Evolutionary conservation across 108 stramenopile species (phyloP).

Genomic region (Skeletonema menzelii): DNA sequence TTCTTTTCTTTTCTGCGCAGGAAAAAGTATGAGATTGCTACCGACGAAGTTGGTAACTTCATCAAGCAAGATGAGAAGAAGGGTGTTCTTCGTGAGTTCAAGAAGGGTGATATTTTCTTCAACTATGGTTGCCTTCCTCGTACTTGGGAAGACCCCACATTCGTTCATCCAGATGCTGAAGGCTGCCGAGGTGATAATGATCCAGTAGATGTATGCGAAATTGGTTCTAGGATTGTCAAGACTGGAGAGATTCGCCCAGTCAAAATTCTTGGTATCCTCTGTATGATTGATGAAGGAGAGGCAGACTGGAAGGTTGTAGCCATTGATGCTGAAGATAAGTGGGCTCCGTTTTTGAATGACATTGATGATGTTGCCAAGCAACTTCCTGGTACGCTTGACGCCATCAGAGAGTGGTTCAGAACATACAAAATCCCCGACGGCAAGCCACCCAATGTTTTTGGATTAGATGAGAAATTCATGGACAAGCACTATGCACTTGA

Average conservation of each 20-base stretch:
- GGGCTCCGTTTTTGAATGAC: constrained; percentile 95
- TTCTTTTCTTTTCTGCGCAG: constrained; percentile 31
- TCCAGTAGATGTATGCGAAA: constrained; percentile 94
- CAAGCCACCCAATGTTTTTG: constrained; percentile 96
- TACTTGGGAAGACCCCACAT: constrained; percentile 98
- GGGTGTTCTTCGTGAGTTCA: constrained; percentile 91
- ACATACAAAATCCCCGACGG: constrained; percentile 99
- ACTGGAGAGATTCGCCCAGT: constrained; percentile 89
- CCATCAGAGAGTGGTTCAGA: constrained; percentile 97
- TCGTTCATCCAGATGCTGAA: constrained; percentile 90
- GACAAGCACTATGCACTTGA: constrained; percentile 86
- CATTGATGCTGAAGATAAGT: constrained; percentile 94
- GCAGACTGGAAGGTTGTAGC: constrained; percentile 98
- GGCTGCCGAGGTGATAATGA: constrained; percentile 94
- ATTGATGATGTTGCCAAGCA: constrained; percentile 94
- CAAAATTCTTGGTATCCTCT: constrained; percentile 96
- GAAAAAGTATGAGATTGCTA: constrained; percentile 96
- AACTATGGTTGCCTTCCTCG: constrained; percentile 98
- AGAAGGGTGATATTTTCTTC: constrained; percentile 96
- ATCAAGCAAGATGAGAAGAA: constrained; percentile 98
- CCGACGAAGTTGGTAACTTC: constrained; percentile 93
- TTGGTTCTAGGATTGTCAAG: constrained; percentile 72
- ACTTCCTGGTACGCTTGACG: constrained; percentile 87
- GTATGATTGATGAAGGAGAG: constrained; percentile 99
- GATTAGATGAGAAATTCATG: constrained; percentile 93